A percentile compares a stretch with the other conserved stretches of the same genome.
phyloP scores from a whole-genome alignment of 352 stramenopile genomes.

The Globisporangium cylindrosporum region DNA sequence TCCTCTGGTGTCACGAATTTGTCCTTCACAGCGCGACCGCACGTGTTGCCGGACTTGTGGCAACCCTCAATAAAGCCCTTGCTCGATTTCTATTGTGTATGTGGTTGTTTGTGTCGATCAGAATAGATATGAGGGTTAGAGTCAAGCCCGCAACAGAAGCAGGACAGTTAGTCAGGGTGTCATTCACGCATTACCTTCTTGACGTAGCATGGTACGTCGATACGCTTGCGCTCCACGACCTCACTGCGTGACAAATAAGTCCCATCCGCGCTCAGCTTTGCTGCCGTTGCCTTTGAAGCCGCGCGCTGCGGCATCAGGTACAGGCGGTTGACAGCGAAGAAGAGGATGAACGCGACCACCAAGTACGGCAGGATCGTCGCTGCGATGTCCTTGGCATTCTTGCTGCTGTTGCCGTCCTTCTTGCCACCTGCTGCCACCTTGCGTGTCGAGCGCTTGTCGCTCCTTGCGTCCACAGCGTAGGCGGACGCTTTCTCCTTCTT shows the following conservation, averaged over 20 bases:
- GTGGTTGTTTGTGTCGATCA: not conserved
- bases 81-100: constrained; percentile 25
- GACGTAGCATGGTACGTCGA: constrained; percentile 49
- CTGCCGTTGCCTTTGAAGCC: not conserved
- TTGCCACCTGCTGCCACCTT: not conserved
- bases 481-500: constrained; percentile 10
- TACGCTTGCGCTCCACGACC: constrained; percentile 40
- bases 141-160: not conserved
- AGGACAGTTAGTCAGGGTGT: not conserved
- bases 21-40: constrained; percentile 68
- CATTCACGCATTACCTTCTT: constrained; percentile 32
- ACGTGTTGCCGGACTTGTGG: constrained; percentile 58
- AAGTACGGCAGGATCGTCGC: constrained; percentile 9
- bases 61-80: constrained; percentile 59
- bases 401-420: not conserved
- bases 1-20: constrained; percentile 71
- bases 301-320: constrained; percentile 13
- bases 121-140: constrained; percentile 1
- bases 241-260: constrained; percentile 25
- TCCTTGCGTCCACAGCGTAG: not conserved
- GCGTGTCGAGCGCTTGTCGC: constrained; percentile 2
- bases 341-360: constrained; percentile 13
- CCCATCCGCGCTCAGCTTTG: not conserved
- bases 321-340: constrained; percentile 10
- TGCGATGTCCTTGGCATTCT: constrained; percentile 7